Conservation (phyloP, 2,329 filamentous ascomycete species). For the Dothistroma septosporum region DNA sequence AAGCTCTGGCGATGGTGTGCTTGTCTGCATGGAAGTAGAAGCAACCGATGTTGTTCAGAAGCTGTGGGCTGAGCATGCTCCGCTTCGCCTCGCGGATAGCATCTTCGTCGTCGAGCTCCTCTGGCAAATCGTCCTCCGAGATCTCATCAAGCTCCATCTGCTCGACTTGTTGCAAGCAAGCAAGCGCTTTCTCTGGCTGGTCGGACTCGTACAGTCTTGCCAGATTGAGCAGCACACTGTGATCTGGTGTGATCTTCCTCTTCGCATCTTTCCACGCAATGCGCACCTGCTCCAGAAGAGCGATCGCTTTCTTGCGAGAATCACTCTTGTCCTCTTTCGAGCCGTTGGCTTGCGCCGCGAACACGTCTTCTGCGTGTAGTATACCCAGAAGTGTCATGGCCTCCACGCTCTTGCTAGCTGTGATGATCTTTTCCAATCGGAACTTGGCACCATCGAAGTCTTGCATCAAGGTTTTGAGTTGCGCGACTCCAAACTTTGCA, state of each 20-base stretch:
- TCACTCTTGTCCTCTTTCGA: slow-evolving; percentile 81
- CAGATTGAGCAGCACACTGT: slow-evolving; percentile 84
- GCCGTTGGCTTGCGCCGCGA: slow-evolving; percentile 66
- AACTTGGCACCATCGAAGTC: slow-evolving; percentile 91
- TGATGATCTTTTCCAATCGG: slow-evolving; percentile 83
- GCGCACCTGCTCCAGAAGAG: slow-evolving; percentile 77
- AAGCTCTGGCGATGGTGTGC: slow-evolving; percentile 70
- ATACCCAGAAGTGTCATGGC: slow-evolving; percentile 90
- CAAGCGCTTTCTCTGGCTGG: slow-evolving; percentile 81
- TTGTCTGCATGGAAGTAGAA: slow-evolving; percentile 89
- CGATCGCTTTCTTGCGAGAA: slow-evolving; percentile 81
- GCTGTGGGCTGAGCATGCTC: slow-evolving; percentile 77
- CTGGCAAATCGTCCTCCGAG: slow-evolving; percentile 62
- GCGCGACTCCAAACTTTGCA: slow-evolving; percentile 89
- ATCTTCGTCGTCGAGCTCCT: slow-evolving; percentile 33
- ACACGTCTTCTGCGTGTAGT: slow-evolving; percentile 90
- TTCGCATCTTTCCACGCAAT: slow-evolving; percentile 90
- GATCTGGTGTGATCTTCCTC: slow-evolving; percentile 73
- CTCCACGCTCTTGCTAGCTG: slow-evolving; percentile 64
- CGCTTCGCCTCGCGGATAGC: slow-evolving; percentile 54
- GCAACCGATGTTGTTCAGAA: slow-evolving; percentile 96
- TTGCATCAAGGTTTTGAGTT: slow-evolving; percentile 77
- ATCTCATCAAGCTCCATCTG: slow-evolving; percentile 81
- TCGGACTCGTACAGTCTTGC: slow-evolving; percentile 85
- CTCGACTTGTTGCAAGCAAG: slow-evolving; percentile 88